Evolutionary conservation across 2,329 filamentous ascomycete species (phyloP), one percentile per base, ranked within the genome.

Genomic region (Metarhizium humberi): DNA sequence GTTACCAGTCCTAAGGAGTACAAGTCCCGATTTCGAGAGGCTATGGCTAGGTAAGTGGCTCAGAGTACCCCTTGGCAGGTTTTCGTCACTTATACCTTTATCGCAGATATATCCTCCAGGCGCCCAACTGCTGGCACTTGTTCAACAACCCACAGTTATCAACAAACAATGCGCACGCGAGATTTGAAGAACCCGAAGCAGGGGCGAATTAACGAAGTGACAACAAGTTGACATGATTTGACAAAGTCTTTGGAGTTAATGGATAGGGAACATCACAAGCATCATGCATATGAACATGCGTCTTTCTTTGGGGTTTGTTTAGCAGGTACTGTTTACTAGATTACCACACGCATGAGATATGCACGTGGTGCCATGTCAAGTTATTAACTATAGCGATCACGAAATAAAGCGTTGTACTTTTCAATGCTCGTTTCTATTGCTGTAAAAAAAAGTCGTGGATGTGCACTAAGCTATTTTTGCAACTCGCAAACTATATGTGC

Each of bases 1-100:
- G 94, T 99, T 52, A 99, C 94, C 11, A 95, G 89, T 71, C 95
- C 94, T 2, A 95, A 94, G 73, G 94, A 99, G 73, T 99, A 99
- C 70, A 95, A 96, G 71, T 92, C 88, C 62, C 85, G 94, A 6
- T 99, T 99, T 75, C 77, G 94, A 61, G 92, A 96, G 72, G 92
- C 92, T 13, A 99, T 99, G 94, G 90, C 91, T 64, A 85, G 91
- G 80, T 91, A 85, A 67, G 82, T 58, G 59, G 20, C 32, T 8
- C 34, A n/a, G 42, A 40, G 13, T 16, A 36, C 38, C 8, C n/a
- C n/a, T 16, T 45, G n/a, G n/a, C 42, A 45, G 16, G n/a, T 18
- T 6, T 7, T 6, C 38, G 30, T 29, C 16, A 63, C 57, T 43
- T 13, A 3, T 13, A 7, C 14, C 2, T 10, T 16, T 46, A 18